Conservation (phyloP, 345 rosid genomes). For the Noccaea caerulescens region DNA sequence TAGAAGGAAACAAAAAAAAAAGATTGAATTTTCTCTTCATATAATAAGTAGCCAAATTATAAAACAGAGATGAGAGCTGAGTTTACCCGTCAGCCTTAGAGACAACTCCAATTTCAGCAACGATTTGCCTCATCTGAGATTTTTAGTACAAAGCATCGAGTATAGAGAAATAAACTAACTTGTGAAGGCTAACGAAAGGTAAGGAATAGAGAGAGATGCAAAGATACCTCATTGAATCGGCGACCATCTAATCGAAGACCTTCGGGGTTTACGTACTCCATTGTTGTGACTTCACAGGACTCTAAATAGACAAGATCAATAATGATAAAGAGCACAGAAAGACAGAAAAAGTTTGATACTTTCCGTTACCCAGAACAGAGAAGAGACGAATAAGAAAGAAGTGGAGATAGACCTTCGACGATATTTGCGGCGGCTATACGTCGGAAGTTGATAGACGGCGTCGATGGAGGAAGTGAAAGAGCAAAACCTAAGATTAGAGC, state of each 20-base stretch:
- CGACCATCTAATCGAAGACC: constrained; percentile 87
- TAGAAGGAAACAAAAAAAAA: constrained; percentile 24
- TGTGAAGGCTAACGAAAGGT: not conserved
- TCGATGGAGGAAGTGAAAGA: constrained; percentile 22
- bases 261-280: constrained; percentile 91
- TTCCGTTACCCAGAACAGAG: not conserved
- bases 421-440: constrained; percentile 19
- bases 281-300: constrained; percentile 32
- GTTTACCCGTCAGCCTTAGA: constrained; percentile 82
- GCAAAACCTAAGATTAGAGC: not conserved
- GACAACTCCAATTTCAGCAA: constrained; percentile 79
- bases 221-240: constrained; percentile 70
- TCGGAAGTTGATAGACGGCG: constrained; percentile 31
- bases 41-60: not conserved
- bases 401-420: not conserved
- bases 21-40: not conserved
- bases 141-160: constrained; percentile 16
- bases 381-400: not conserved
- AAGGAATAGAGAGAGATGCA: not conserved
- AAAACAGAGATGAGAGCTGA: not conserved
- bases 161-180: not conserved
- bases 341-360: constrained; percentile 11
- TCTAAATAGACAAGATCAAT: not conserved
- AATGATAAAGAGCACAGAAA: constrained; percentile 6
- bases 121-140: constrained; percentile 84